Evolutionary conservation across 192 early-diverging fungal genomes (phyloP).

Genomic region (Phycomyces nitens): DNA sequence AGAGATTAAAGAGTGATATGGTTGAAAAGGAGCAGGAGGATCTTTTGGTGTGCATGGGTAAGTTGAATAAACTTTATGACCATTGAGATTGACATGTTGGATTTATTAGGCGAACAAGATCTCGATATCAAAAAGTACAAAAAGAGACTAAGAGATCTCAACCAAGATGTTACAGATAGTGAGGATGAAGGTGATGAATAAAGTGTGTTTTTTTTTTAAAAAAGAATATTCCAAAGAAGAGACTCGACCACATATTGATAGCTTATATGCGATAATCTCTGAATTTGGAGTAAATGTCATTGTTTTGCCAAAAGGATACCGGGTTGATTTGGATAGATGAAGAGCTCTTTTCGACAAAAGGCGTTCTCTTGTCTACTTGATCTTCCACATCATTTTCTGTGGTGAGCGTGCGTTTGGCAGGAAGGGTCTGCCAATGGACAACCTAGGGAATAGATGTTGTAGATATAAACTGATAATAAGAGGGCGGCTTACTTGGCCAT

Average conservation of each 20-base stretch:
- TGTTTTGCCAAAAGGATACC: constrained; percentile 12
- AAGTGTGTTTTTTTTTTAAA: constrained; percentile 1
- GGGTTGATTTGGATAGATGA: constrained; percentile 8
- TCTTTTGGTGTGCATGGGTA: constrained; percentile 39
- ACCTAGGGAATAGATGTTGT: no score
- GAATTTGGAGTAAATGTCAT: constrained; percentile 22
- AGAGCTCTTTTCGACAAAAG: background rate
- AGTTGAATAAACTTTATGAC: background rate
- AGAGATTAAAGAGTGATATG: constrained; percentile 32
- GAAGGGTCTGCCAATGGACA: constrained; percentile 32
- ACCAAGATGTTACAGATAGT: constrained; percentile 34
- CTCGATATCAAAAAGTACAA: constrained; percentile 31
- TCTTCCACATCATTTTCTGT: background rate
- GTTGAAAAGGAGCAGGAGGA: constrained; percentile 48
- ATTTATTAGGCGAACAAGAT: constrained; percentile 38
- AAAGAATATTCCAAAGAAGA: constrained; percentile 2
- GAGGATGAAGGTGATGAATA: constrained; percentile 37
- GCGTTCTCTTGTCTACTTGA: background rate
- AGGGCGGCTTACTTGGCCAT: constrained; percentile 25
- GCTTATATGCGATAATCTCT: constrained; percentile 17
- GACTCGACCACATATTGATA: no score
- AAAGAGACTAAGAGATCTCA: constrained; percentile 27
- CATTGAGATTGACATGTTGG: no score
- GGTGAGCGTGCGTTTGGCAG: constrained; percentile 14
- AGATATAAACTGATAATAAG: no score